These are phyloP conservation scores for Gaultheria prostrata DNA, from an alignment of 148 eudicot species.

Conservation along the genomic window DNA sequence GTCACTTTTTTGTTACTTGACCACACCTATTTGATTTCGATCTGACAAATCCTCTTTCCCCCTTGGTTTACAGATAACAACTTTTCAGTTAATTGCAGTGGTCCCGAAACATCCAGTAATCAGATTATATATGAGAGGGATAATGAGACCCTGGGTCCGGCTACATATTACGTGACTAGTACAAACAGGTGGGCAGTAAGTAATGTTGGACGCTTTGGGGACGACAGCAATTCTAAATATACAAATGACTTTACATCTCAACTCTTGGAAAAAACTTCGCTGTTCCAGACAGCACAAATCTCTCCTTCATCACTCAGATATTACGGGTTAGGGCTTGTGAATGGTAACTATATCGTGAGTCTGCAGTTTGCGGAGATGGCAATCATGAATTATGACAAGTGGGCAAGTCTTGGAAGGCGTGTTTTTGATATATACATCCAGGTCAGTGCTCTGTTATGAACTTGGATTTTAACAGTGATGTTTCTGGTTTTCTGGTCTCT, in stretches of 20 bases:
- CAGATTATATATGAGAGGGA: constrained; percentile 48
- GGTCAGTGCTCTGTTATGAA: constrained; percentile 34
- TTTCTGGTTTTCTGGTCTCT: neutral
- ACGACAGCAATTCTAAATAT: constrained; percentile 35
- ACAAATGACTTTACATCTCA: constrained; percentile 28
- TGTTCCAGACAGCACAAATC: constrained; percentile 60
- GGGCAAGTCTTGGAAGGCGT: constrained; percentile 75
- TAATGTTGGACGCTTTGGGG: constrained; percentile 51
- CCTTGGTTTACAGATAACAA: constrained; percentile 47
- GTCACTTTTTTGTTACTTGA: neutral
- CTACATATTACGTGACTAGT: constrained; percentile 44
- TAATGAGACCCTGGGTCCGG: constrained; percentile 60
- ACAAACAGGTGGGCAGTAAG: constrained; percentile 73
- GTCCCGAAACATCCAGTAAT: constrained; percentile 40
- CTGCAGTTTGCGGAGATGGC: constrained; percentile 69
- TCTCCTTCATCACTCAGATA: constrained; percentile 82
- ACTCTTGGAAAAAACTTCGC: constrained; percentile 40
- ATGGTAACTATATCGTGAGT: constrained; percentile 68
- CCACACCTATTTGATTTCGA: neutral
- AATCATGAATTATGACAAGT: constrained; percentile 31
- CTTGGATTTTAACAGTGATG: neutral
- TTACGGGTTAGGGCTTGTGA: constrained; percentile 75
- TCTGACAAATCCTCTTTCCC: neutral
- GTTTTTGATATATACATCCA: constrained; percentile 76
- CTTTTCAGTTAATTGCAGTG: constrained; percentile 82